Percentiles rank a stretch among this genome's conserved stretches.
These are phyloP conservation scores for Dacryopinax spathularia DNA, from an alignment of 768 basidiomycete genomes.

Conservation along the genomic window DNA sequence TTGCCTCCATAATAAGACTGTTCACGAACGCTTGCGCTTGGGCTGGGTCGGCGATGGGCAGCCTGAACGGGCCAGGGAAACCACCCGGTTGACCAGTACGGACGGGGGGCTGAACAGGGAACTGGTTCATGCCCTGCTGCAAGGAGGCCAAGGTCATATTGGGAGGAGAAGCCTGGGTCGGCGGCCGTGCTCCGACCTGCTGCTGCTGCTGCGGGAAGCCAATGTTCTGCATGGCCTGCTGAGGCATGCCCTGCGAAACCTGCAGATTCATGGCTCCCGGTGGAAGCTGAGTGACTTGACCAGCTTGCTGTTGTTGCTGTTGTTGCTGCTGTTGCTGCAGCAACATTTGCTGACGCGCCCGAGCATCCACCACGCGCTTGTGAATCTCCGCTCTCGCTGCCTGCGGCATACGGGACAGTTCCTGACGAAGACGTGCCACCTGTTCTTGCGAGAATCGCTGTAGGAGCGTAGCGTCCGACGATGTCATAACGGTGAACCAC, in stretches of 20 bases:
- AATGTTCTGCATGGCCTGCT: neutral
- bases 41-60: neutral
- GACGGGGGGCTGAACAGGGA: neutral
- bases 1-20: neutral
- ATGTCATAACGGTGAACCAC: neutral
- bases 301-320: neutral
- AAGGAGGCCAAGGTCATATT: neutral
- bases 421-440: neutral
- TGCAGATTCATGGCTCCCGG: neutral
- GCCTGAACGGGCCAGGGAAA: neutral
- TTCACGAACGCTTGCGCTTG: neutral
- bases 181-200: neutral
- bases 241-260: neutral
- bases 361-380: neutral
- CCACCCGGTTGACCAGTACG: neutral
- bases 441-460: neutral
- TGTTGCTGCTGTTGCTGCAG: no score
- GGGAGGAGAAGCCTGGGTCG: neutral
- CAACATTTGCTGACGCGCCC: neutral
- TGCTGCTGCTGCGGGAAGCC: no score
- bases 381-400: neutral
- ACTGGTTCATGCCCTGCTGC: slow-evolving; percentile 1
- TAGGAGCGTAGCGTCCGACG: neutral
- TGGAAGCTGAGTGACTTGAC: neutral
- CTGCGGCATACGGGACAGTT: neutral